A percentile compares a stretch with the other conserved stretches of the same genome.
phyloP scores from a whole-genome alignment of 768 basidiomycete genomes.

The Mycena rosella region DNA sequence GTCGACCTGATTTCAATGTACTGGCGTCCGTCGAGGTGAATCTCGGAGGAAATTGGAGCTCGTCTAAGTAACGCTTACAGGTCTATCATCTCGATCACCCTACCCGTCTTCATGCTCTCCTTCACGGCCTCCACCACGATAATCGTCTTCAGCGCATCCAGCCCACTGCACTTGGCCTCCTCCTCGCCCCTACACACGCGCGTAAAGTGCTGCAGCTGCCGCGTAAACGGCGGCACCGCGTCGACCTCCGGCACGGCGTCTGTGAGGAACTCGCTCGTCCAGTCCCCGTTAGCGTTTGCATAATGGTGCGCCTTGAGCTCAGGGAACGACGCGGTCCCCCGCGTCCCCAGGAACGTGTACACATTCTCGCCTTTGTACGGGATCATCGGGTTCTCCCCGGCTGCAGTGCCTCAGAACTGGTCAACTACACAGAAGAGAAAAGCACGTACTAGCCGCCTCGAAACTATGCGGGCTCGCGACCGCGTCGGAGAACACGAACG shows the following conservation, averaged over 20 bases:
- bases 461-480: conserved; percentile 20
- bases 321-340: conserved; percentile 16
- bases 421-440: too few species aligned
- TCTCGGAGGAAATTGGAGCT: too few species aligned
- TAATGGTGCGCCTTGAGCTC: conserved; percentile 12
- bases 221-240: conserved; percentile 17
- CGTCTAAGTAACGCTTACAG: too few species aligned
- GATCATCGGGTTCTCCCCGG: conserved; percentile 31
- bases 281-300: not conserved
- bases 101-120: not conserved
- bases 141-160: conserved; percentile 24
- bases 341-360: conserved; percentile 28
- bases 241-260: not conserved
- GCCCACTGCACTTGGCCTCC: conserved; percentile 20
- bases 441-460: conserved; percentile 4
- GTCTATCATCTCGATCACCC: not conserved
- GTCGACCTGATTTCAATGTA: too few species aligned
- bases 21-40: too few species aligned
- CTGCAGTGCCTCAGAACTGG: not conserved
- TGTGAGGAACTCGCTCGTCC: conserved; percentile 4
- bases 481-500: conserved; percentile 28
- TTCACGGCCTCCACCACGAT: conserved; percentile 4
- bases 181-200: conserved; percentile 9
- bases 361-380: conserved; percentile 9
- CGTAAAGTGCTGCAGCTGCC: conserved; percentile 24